Evolutionary conservation across 805 yeast genomes (phyloP).

Genomic region (Lachancea fermentati): DNA sequence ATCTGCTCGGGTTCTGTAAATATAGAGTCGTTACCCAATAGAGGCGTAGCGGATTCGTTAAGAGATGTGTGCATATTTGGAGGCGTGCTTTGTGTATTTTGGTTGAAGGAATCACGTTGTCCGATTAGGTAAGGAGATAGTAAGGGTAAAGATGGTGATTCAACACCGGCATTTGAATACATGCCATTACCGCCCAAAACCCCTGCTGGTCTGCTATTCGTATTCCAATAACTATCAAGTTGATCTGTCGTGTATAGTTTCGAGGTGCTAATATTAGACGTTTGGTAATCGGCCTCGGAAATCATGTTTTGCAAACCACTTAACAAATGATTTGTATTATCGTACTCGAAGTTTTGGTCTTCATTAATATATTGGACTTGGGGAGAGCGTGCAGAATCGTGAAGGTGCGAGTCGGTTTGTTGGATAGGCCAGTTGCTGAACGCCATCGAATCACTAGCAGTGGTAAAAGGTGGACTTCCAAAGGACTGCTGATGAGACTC

Average conservation of each 20-base stretch:
- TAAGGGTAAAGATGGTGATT: conserved; percentile 3
- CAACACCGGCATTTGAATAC: background rate
- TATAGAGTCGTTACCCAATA: conserved; percentile 1
- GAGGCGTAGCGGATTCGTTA: conserved; percentile 3
- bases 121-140: conserved; percentile 1
- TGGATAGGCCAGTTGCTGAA: conserved; percentile 9
- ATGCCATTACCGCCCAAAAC: background rate
- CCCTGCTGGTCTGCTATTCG: conserved; percentile 2
- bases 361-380: background rate
- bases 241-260: conserved; percentile 32
- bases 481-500: conserved; percentile 6
- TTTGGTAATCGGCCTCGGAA: conserved; percentile 26
- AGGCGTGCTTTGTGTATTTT: background rate
- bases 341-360: conserved; percentile 29
- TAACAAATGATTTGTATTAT: conserved; percentile 26
- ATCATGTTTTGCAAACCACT: conserved; percentile 32
- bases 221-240: conserved; percentile 32
- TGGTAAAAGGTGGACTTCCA: conserved; percentile 1
- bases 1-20: background rate
- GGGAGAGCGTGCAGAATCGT: conserved; percentile 9
- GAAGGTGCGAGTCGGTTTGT: conserved; percentile 6
- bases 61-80: background rate
- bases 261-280: conserved; percentile 27
- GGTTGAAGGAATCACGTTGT: background rate
- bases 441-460: conserved; percentile 5